Evolutionary conservation across 2,329 filamentous ascomycete genomes (phyloP).

Genomic region (Alternaria angustiovoidea): DNA sequence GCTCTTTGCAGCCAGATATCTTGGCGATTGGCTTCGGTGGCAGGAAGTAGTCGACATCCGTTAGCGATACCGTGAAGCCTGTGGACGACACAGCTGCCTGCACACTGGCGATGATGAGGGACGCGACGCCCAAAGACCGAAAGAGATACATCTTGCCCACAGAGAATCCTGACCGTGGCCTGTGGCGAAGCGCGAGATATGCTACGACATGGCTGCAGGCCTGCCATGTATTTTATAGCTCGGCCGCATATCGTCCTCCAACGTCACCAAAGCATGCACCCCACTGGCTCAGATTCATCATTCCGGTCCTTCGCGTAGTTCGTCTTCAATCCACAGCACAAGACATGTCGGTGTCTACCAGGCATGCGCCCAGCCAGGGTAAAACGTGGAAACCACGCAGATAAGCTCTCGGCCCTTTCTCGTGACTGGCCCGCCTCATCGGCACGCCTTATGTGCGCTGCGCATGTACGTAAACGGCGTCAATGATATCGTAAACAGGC

Average conservation of each 20-base stretch:
- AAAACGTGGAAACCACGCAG: not conserved
- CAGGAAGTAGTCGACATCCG: constrained; percentile 53
- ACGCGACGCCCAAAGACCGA: constrained; percentile 8
- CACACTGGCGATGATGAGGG: constrained; percentile 13
- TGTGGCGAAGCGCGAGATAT: not conserved
- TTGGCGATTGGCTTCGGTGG: constrained; percentile 48
- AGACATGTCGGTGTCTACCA: not conserved
- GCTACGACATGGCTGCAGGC: not conserved
- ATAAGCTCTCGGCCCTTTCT: constrained; percentile 5
- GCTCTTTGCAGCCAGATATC: constrained; percentile 32
- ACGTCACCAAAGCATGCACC: not conserved
- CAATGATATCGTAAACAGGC: not conserved
- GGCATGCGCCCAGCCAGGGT: not conserved
- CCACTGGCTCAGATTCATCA: constrained; percentile 1
- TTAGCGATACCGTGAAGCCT: constrained; percentile 52
- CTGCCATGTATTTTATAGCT: constrained; percentile 1
- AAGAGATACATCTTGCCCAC: constrained; percentile 21
- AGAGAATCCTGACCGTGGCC: not conserved
- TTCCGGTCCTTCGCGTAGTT: not conserved
- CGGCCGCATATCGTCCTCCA: not conserved
- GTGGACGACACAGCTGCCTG: constrained; percentile 42
- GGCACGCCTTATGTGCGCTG: not conserved
- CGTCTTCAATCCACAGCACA: not conserved
- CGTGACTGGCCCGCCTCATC: constrained; percentile 2
- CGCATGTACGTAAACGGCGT: constrained; percentile 8